A percentile compares a stretch with the other conserved stretches of the same genome.
phyloP scores from a whole-genome alignment of 139 green algal genomes.

The Edaphochlamys debaryana region DNA sequence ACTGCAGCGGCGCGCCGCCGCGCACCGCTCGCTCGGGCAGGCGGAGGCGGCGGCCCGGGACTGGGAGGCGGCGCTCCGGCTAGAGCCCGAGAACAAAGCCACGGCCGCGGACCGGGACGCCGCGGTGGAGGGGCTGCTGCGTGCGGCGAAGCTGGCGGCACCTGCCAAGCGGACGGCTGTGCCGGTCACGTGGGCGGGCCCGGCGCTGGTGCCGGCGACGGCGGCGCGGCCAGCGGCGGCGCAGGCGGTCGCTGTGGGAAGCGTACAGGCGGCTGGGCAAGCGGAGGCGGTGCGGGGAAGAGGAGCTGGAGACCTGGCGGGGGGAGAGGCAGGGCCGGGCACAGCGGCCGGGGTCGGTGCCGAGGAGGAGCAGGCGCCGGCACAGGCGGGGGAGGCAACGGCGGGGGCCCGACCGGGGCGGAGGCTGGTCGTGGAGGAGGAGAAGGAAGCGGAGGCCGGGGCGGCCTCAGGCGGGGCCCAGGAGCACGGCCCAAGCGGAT shows the following conservation, averaged over 20 bases:
- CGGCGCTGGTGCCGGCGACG: not conserved
- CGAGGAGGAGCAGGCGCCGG: not conserved
- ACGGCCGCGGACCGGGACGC: constrained; percentile 59
- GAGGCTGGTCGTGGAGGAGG: not conserved
- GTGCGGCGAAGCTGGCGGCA: constrained; percentile 18
- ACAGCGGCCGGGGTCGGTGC: not conserved
- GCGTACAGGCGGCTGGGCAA: too few relatives aligned
- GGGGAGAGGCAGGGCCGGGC: not conserved
- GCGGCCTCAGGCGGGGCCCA: not conserved
- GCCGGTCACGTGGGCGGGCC: not conserved
- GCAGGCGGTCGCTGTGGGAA: not conserved
- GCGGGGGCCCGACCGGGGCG: not conserved
- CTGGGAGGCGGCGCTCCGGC: constrained; percentile 73
- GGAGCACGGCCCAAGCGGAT: too few relatives aligned
- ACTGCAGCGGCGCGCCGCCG: constrained; percentile 66
- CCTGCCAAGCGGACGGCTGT: not conserved
- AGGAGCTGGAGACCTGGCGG: not conserved
- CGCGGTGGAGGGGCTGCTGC: constrained; percentile 16
- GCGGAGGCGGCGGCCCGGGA: constrained; percentile 66
- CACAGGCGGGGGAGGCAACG: not conserved
- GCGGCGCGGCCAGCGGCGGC: not conserved
- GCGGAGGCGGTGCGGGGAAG: not conserved
- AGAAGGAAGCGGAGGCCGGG: not conserved
- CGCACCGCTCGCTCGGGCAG: constrained; percentile 57
- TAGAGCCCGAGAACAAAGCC: constrained; percentile 70